Evolutionary conservation across 2,329 filamentous ascomycete species (phyloP).

Genomic region (Penicillium sp.): DNA sequence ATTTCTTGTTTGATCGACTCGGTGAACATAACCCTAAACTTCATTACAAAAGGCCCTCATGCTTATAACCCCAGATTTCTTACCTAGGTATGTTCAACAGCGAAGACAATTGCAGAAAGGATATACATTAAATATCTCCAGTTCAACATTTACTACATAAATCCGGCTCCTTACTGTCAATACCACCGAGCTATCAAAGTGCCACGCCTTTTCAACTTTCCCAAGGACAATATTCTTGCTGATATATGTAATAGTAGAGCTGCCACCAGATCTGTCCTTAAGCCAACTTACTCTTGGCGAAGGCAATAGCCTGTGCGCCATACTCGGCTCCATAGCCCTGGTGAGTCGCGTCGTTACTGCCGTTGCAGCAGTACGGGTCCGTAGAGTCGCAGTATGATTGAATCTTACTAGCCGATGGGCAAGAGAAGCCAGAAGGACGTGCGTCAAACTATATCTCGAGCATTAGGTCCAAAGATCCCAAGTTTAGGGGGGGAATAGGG

Average conservation of each 20-base stretch:
- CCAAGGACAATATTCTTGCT: neutral
- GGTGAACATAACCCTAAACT: neutral
- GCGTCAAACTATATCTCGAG: slow-evolving; percentile 56
- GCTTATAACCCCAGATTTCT: neutral
- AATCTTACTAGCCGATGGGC: slow-evolving; percentile 57
- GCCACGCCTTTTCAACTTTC: neutral
- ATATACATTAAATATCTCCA: neutral
- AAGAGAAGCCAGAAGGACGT: slow-evolving; percentile 58
- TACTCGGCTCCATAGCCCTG: slow-evolving; percentile 64
- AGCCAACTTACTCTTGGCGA: slow-evolving; percentile 51
- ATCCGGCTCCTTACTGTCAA: no score
- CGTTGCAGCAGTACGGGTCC: slow-evolving; percentile 67
- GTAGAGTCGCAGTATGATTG: slow-evolving; percentile 65
- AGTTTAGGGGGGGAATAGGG: neutral
- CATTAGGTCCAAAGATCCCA: neutral
- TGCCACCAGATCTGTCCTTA: neutral
- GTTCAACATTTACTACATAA: neutral
- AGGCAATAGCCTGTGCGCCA: slow-evolving; percentile 58
- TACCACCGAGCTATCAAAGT: neutral
- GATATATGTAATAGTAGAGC: neutral
- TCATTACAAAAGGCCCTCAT: no score
- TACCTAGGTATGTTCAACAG: neutral
- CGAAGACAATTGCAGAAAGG: neutral
- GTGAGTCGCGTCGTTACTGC: slow-evolving; percentile 60
- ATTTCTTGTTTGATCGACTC: neutral